These are phyloP conservation scores for Phaeophleospora eucalypticola DNA, from an alignment of 2,329 filamentous ascomycete genomes.

Conservation along the genomic window DNA sequence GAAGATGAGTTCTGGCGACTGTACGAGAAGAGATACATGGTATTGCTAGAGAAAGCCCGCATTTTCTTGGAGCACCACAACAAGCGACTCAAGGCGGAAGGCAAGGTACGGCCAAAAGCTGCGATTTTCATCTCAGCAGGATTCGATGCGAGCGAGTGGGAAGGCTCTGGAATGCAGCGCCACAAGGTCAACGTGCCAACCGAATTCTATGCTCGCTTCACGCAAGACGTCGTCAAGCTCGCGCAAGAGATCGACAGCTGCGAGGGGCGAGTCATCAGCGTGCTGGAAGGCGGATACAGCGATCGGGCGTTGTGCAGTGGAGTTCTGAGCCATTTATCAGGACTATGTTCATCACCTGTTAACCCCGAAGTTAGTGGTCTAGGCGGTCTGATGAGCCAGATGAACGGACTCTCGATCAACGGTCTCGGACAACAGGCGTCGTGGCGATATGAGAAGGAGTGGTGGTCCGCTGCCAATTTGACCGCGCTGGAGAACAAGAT, in stretches of 20 bases:
- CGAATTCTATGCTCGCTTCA: constrained; percentile 90
- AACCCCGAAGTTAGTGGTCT: constrained; percentile 6
- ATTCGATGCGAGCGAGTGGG: constrained; percentile 96
- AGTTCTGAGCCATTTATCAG: constrained; percentile 83
- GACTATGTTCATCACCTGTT: constrained; percentile 52
- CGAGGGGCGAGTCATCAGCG: constrained; percentile 83
- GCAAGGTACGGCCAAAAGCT: constrained; percentile 64
- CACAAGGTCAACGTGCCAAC: constrained; percentile 95
- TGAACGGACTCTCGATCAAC: constrained; percentile 25
- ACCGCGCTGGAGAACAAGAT: constrained; percentile 64
- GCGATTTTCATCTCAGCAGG: constrained; percentile 94
- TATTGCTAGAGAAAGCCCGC: constrained; percentile 76
- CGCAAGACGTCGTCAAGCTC: constrained; percentile 75
- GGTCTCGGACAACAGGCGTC: background rate
- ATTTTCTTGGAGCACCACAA: constrained; percentile 72
- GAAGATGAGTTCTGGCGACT: constrained; percentile 82
- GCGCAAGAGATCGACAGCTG: constrained; percentile 75
- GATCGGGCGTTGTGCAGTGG: constrained; percentile 85
- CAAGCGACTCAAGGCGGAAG: constrained; percentile 55
- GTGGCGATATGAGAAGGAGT: constrained; percentile 37
- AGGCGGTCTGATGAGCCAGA: constrained; percentile 18
- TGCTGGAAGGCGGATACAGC: constrained; percentile 93
- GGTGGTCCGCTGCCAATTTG: constrained; percentile 53
- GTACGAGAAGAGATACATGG: constrained; percentile 73
- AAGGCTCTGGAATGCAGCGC: constrained; percentile 86